These are phyloP conservation scores for Coccinonectria pachysandricola DNA, from an alignment of 2,329 filamentous ascomycete species.

Conservation along the genomic window DNA sequence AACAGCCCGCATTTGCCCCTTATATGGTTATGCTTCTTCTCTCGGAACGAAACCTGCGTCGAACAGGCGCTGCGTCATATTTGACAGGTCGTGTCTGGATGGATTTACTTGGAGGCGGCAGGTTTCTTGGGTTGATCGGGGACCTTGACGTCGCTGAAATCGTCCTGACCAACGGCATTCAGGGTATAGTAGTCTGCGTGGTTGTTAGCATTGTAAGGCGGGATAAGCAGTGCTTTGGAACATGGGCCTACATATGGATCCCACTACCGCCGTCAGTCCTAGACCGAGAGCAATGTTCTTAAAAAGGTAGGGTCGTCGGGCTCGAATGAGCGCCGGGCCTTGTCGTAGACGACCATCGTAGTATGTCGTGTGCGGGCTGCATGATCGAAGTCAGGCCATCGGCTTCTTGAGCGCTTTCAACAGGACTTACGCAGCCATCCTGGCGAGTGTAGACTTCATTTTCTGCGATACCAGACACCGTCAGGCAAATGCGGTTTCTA, in stretches of 20 bases:
- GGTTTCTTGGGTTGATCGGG: slow-evolving; percentile 57
- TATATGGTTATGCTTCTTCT: too few relatives aligned
- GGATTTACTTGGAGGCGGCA: slow-evolving; percentile 26
- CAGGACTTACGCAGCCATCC: slow-evolving; percentile 15
- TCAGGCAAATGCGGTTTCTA: too few relatives aligned
- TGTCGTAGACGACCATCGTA: slow-evolving; percentile 84
- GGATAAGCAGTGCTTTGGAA: slow-evolving; percentile 1
- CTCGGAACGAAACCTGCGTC: too few relatives aligned
- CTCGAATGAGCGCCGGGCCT: slow-evolving; percentile 80
- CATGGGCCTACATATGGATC: slow-evolving; percentile 73
- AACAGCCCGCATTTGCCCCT: slow-evolving; percentile 7
- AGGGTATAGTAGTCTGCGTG: slow-evolving; percentile 52
- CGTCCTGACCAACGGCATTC: slow-evolving; percentile 82
- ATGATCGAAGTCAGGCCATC: slow-evolving; percentile 3
- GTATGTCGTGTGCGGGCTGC: slow-evolving; percentile 57
- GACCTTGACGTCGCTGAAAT: slow-evolving; percentile 91
- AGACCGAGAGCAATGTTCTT: slow-evolving; percentile 78
- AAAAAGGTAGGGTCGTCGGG: slow-evolving; percentile 81
- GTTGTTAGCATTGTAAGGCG: slow-evolving; percentile 8
- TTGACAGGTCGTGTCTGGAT: too few relatives aligned
- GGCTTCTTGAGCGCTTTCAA: slow-evolving; percentile 1
- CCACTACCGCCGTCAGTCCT: slow-evolving; percentile 63
- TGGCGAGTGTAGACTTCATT: too few relatives aligned
- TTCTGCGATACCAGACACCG: too few relatives aligned
- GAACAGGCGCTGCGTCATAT: too few relatives aligned